Base-by-base conservation (phyloP, 2,329 filamentous ascomycete genomes). In the Knoxdaviesia capensis region DNA sequence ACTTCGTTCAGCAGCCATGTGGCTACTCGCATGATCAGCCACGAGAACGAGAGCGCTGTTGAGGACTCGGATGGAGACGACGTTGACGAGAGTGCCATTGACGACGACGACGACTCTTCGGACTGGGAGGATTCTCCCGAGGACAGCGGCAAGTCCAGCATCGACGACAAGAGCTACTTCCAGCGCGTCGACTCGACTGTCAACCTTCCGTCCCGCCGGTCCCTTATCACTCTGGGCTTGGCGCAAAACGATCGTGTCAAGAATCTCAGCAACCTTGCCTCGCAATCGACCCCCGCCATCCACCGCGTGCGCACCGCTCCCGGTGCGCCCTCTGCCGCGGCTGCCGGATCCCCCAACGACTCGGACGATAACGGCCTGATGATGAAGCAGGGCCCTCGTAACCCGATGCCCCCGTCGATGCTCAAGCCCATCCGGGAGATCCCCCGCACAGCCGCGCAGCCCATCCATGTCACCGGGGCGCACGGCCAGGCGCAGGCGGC, bases 191-290 rank as follows among this genome's bases (percentile, higher is more conserved):
- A 94, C 57, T 94, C 87, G 36, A 77, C 77, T 56, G 75, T 78
- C 6, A 84, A 94, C 53, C 67, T 96, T 30, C 79, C 81, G 3
- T 93, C 88, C 1, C 77, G 83, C 40, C 79, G 81, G 41, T 96
- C 88, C 2, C 72, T 96, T 36, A 79, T 98, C 49, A 94, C 87
- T 1, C 77, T 88, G 41, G 80, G 88, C 68, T 76, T 98, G 56
- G 80, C 66, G 8, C 77, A 93, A 54, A 79, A 74, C 48, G 79
- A 83, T 56, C 78, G 81, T 41, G 71, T 77, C 39, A 69, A 67
- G 53, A 77, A 67, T 42, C 69, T 88, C n/a, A 71, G 75, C 47
- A 78, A 77, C 54, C 71, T 69, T 41, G 78, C 77, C 29, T 61
- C 78, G 60, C 62, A 80, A 65, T 63, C 77, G 56, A 58, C 84